Evolutionary conservation across 306 rosid genomes (phyloP).

Genomic region (Pueraria montana): DNA sequence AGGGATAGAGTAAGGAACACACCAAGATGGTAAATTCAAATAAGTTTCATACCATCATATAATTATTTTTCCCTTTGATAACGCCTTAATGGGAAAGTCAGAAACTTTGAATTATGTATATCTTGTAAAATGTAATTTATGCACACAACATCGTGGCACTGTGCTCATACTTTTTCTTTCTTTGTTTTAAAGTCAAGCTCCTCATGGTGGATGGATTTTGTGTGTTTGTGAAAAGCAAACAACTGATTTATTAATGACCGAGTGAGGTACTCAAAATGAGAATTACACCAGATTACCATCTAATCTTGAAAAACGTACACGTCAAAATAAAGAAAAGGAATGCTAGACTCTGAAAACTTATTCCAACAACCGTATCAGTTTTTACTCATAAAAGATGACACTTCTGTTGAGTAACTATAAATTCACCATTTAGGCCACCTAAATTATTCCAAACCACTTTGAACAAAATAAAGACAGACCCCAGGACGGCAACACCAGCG

Average conservation of each 20-base stretch:
- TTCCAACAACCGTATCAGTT: background rate
- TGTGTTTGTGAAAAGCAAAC: background rate
- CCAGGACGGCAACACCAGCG: background rate
- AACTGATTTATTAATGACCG: background rate
- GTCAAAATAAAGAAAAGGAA: background rate
- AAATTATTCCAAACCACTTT: background rate
- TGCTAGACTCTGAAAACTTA: background rate
- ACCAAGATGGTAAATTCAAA: constrained; percentile 38
- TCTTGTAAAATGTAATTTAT: constrained; percentile 36
- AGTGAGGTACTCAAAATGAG: background rate
- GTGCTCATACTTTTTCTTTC: constrained; percentile 9
- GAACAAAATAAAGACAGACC: background rate
- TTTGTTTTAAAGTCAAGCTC: background rate
- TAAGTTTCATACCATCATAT: constrained; percentile 33
- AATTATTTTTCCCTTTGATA: constrained; percentile 41
- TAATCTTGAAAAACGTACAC: background rate
- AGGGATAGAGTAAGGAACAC: constrained; percentile 46
- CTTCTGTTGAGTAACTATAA: background rate
- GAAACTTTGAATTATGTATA: constrained; percentile 39
- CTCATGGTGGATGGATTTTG: background rate
- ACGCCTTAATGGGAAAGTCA: constrained; percentile 23
- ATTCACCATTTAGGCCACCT: background rate
- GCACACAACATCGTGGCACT: constrained; percentile 37
- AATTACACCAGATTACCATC: background rate
- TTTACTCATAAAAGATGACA: background rate